Percentiles rank a stretch among this genome's conserved stretches.
phyloP scores from a whole-genome alignment of 2,329 filamentous ascomycete genomes.

The Thielaviopsis musarum region DNA sequence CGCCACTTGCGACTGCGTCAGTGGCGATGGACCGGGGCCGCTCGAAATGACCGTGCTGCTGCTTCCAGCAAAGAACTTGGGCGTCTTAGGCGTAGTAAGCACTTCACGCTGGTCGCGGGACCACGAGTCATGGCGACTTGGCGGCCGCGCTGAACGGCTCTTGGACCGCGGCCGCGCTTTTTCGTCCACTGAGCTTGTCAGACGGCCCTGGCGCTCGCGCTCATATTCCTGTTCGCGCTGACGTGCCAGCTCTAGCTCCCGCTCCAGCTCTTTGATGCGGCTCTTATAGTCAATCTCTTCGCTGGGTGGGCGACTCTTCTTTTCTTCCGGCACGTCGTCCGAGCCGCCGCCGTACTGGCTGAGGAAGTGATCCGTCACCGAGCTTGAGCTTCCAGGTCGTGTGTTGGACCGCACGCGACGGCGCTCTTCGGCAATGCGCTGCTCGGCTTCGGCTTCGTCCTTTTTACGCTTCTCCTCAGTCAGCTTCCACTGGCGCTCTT shows the following conservation, averaged over 20 bases:
- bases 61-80: not conserved
- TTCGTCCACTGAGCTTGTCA: conserved; percentile 7
- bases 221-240: conserved; percentile 47
- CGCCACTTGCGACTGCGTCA: conserved; percentile 29
- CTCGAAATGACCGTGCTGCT: not conserved
- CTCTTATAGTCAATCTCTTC: conserved; percentile 36
- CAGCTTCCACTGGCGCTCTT: conserved; percentile 58
- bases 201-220: conserved; percentile 34
- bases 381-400: conserved; percentile 20
- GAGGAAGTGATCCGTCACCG: conserved; percentile 19
- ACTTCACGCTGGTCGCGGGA: conserved; percentile 46
- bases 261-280: conserved; percentile 67
- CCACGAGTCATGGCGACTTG: conserved; percentile 47
- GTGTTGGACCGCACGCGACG: conserved; percentile 34
- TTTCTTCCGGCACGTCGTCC: conserved; percentile 36
- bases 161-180: conserved; percentile 23
- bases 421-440: conserved; percentile 49
- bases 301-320: conserved; percentile 16
- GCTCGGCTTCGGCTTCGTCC: conserved; percentile 60
- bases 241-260: conserved; percentile 45
- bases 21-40: conserved; percentile 17
- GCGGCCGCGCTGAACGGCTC: conserved; percentile 24
- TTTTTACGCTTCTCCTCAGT: conserved; percentile 54
- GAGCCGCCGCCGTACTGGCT: conserved; percentile 58
- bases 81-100: conserved; percentile 25